These are phyloP conservation scores for Plasmodium knowlesi DNA, from an alignment of 169 alveolate species.

Conservation along the genomic window DNA sequence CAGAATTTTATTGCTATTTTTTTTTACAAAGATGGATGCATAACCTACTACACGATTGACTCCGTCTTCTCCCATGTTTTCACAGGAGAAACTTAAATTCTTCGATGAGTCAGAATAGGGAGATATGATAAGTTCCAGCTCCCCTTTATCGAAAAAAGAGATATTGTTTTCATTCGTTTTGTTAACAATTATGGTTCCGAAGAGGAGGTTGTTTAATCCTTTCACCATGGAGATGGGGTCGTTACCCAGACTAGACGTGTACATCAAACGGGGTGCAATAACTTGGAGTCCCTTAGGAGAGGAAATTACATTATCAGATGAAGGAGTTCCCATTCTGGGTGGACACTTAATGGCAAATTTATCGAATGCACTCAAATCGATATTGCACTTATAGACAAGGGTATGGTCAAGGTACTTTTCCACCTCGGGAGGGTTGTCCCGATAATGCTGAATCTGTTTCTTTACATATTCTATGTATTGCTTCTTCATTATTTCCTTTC, in stretches of 20 bases:
- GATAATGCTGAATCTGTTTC: constrained; percentile 6
- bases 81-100: constrained; percentile 36
- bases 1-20: constrained; percentile 50
- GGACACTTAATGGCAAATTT: constrained; percentile 45
- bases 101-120: constrained; percentile 58
- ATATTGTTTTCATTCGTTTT: neutral
- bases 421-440: neutral
- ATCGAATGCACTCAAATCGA: constrained; percentile 44
- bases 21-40: constrained; percentile 65
- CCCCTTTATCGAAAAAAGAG: constrained; percentile 60
- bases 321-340: neutral
- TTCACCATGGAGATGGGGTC: constrained; percentile 6
- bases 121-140: constrained; percentile 32
- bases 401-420: neutral
- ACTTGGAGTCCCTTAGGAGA: neutral
- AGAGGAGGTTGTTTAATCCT: constrained; percentile 13
- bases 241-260: constrained; percentile 37
- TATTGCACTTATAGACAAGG: constrained; percentile 29
- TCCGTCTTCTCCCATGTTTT: constrained; percentile 17
- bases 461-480: constrained; percentile 41
- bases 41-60: constrained; percentile 5
- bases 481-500: constrained; percentile 38
- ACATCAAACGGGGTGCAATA: neutral
- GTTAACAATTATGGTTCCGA: constrained; percentile 29
- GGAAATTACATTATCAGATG: neutral